Conservation (phyloP, 2,329 filamentous ascomycete genomes). For the Nigrospora osmanthi region DNA sequence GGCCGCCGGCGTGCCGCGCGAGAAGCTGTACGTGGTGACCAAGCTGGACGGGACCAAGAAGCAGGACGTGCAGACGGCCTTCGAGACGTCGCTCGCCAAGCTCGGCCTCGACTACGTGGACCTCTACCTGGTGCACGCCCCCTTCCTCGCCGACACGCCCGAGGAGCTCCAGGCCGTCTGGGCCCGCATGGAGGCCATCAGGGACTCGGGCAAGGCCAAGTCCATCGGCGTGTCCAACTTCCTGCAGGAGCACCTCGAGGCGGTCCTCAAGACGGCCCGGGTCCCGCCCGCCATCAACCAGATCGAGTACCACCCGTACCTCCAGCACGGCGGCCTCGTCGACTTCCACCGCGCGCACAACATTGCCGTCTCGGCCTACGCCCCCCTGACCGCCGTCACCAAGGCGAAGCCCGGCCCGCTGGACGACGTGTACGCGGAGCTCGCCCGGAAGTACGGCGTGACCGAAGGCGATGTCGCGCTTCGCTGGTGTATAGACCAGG, state of each 20-base stretch:
- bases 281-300: slow-evolving; percentile 66
- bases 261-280: slow-evolving; percentile 49
- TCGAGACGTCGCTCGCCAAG: slow-evolving; percentile 53
- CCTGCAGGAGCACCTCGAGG: slow-evolving; percentile 44
- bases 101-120: slow-evolving; percentile 66
- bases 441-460: slow-evolving; percentile 53
- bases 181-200: slow-evolving; percentile 57
- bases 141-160: slow-evolving; percentile 41
- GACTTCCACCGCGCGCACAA: slow-evolving; percentile 47
- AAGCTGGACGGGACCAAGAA: slow-evolving; percentile 39
- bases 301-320: slow-evolving; percentile 73
- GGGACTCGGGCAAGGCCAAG: slow-evolving; percentile 54
- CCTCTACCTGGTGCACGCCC: slow-evolving; percentile 58
- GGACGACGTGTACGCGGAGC: slow-evolving; percentile 37
- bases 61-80: slow-evolving; percentile 37
- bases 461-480: slow-evolving; percentile 47
- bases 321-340: slow-evolving; percentile 55
- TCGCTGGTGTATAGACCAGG: slow-evolving; percentile 54
- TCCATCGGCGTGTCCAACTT: slow-evolving; percentile 79
- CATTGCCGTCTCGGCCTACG: slow-evolving; percentile 51
- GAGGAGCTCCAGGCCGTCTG: slow-evolving; percentile 50
- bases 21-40: slow-evolving; percentile 61
- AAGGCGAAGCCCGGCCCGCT: slow-evolving; percentile 44
- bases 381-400: slow-evolving; percentile 37
- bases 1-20: slow-evolving; percentile 54